These are phyloP conservation scores for Scheffersomyces illinoinensis DNA, from an alignment of 1,139 yeast species.

Conservation along the genomic window DNA sequence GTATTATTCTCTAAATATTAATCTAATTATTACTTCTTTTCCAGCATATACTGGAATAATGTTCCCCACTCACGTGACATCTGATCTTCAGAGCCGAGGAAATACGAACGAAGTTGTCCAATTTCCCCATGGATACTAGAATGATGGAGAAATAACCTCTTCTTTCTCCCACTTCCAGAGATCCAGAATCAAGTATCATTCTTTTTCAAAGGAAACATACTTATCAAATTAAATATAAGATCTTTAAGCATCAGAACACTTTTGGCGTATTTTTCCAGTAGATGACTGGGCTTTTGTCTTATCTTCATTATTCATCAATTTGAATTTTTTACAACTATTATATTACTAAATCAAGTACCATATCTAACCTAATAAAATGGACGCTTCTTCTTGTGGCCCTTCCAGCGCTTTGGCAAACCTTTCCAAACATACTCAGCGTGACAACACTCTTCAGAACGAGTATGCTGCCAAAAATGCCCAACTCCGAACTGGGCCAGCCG, in stretches of 20 bases:
- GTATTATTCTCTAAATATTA: not conserved
- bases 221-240: too few relatives aligned
- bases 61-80: not conserved
- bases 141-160: too few relatives aligned
- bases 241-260: not conserved
- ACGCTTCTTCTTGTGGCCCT: constrained; percentile 26
- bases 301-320: not conserved
- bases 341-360: not conserved
- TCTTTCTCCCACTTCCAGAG: not conserved
- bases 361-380: constrained; percentile 11
- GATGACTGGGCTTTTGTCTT: not conserved
- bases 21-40: not conserved
- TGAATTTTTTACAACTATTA: not conserved
- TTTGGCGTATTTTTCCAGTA: not conserved
- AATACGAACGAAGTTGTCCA: not conserved
- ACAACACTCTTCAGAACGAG: constrained; percentile 23
- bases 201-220: too few relatives aligned
- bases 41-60: not conserved
- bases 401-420: constrained; percentile 22
- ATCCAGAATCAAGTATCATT: not conserved
- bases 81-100: not conserved
- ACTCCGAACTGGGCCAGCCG: constrained; percentile 7
- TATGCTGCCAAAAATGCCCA: constrained; percentile 8
- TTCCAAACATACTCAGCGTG: constrained; percentile 25
- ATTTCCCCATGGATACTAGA: not conserved